Evolutionary conservation across 805 yeast genomes (phyloP).

Genomic region (Saturnispora ahearnii): DNA sequence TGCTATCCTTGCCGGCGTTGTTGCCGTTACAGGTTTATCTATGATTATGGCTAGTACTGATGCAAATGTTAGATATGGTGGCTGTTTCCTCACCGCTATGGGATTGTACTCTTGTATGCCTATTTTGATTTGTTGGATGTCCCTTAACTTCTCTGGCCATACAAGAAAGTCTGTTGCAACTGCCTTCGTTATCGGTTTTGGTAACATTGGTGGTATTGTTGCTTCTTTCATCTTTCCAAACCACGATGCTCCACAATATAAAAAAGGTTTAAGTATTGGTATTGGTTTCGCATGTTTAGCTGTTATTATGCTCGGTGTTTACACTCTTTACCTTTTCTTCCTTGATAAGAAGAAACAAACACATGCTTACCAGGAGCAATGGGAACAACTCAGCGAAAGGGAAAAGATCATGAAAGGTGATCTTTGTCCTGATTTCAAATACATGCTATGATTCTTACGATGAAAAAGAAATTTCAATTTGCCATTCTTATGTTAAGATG

Average conservation of each 20-base stretch:
- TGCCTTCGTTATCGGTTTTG: slow-evolving; percentile 57
- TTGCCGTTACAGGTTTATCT: slow-evolving; percentile 46
- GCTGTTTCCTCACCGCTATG: slow-evolving; percentile 50
- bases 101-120: slow-evolving; percentile 66
- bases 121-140: slow-evolving; percentile 55
- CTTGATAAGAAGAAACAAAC: slow-evolving; percentile 31
- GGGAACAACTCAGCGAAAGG: slow-evolving; percentile 23
- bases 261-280: slow-evolving; percentile 43
- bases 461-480: too few relatives aligned
- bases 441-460: slow-evolving; percentile 30
- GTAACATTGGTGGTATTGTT: slow-evolving; percentile 66
- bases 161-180: slow-evolving; percentile 43
- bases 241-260: slow-evolving; percentile 49
- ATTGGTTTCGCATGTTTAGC: slow-evolving; percentile 39
- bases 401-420: slow-evolving; percentile 28
- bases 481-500: too few relatives aligned
- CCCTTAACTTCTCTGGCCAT: slow-evolving; percentile 58
- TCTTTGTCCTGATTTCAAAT: slow-evolving; percentile 37
- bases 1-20: slow-evolving; percentile 25
- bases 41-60: slow-evolving; percentile 40
- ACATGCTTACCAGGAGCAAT: slow-evolving; percentile 22
- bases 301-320: slow-evolving; percentile 26
- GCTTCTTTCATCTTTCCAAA: slow-evolving; percentile 49
- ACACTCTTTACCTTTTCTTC: slow-evolving; percentile 25
- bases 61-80: slow-evolving; percentile 45